Base-by-base conservation (phyloP, 108 stramenopile species). In the Schizochytrium sp. region DNA sequence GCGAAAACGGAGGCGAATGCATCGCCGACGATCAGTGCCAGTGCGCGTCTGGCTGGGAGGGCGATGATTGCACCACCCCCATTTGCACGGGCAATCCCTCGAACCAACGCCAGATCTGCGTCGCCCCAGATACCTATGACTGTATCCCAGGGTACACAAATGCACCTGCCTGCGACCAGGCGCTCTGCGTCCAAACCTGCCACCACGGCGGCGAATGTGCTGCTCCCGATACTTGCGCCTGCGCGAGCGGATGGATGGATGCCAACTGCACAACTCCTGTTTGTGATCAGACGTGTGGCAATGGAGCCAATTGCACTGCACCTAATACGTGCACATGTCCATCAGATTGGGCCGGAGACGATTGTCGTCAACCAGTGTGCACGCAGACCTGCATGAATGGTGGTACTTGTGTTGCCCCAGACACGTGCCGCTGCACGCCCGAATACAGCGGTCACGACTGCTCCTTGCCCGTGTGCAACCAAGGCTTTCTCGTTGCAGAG, bases 251-350 rank as follows among this genome's bases (percentile, higher is more conserved):
- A 10, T 97, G 96, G 96, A 96, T 96, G 87, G 96, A 96, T 88
- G 58, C 95, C 5, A 96, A 96, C 91, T 97, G 96, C 92, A 96
- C 96, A 18, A 96, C 95, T 23, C 96, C 96, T 5, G 96, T 97
- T 5, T 97, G 96, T 90, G 87, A 90, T 23, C 93, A 95, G 69
- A 97, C 96, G n/a, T 97, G 96, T 90, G 96, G 95, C 28, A 96
- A 97, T 89, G 95, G 96, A 10, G 96, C 96, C 23, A 96, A 96
- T 90, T 97, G 96, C 91, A 96, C 95, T 10, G 92, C 89, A 5
- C 96, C 96, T 5, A 91, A 95, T 55, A 72, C 72, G 29, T 97
- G 96, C 88, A 58, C 94, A 34, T 97, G 96, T 88, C 94, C 95
- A 2, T 58, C 87, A 25, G 92, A 94, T 28, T 97, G 95, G 95